phyloP scores from a whole-genome alignment of 495 filamentous ascomycete species.

The Ascobolus immersus region DNA sequence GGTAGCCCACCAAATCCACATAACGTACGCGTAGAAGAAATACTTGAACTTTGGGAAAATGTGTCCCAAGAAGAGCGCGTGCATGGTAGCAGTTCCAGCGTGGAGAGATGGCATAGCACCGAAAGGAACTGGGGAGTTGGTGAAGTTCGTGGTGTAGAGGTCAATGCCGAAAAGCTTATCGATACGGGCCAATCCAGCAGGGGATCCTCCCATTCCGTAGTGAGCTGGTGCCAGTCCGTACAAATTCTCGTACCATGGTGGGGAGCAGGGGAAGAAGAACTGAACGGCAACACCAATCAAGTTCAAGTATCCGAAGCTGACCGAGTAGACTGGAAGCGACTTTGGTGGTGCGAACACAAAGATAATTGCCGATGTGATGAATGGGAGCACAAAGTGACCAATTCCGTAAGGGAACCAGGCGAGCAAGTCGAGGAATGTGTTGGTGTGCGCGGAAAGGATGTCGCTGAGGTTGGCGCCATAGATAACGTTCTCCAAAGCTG shows the following conservation, averaged over 20 bases:
- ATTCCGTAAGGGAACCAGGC: slow-evolving; percentile 88
- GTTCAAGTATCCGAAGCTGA: slow-evolving; percentile 78
- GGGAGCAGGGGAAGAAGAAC: slow-evolving; percentile 71
- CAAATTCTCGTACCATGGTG: slow-evolving; percentile 78
- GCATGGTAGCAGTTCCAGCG: slow-evolving; percentile 58
- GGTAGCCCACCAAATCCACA: slow-evolving; percentile 96
- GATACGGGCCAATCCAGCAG: slow-evolving; percentile 68
- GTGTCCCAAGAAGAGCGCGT: slow-evolving; percentile 78
- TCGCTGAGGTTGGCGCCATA: slow-evolving; percentile 92
- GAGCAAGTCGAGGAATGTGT: slow-evolving; percentile 53
- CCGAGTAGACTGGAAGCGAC: slow-evolving; percentile 58
- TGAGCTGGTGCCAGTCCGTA: slow-evolving; percentile 75
- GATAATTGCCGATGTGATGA: slow-evolving; percentile 45
- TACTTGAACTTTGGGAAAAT: slow-evolving; percentile 57
- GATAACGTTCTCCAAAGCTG: slow-evolving; percentile 86
- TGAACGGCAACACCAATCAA: slow-evolving; percentile 64
- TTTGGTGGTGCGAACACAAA: slow-evolving; percentile 76
- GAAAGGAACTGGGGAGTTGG: slow-evolving; percentile 70
- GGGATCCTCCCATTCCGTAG: slow-evolving; percentile 66
- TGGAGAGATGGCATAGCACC: slow-evolving; percentile 85
- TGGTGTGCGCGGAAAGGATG: slow-evolving; percentile 69
- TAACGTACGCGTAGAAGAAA: slow-evolving; percentile 52
- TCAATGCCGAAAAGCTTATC: slow-evolving; percentile 72
- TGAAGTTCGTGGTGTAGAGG: slow-evolving; percentile 75
- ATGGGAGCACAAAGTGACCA: slow-evolving; percentile 61